Base-by-base conservation (phyloP, 768 basidiomycete genomes). In the Pleurotus citrinopileatus region DNA sequence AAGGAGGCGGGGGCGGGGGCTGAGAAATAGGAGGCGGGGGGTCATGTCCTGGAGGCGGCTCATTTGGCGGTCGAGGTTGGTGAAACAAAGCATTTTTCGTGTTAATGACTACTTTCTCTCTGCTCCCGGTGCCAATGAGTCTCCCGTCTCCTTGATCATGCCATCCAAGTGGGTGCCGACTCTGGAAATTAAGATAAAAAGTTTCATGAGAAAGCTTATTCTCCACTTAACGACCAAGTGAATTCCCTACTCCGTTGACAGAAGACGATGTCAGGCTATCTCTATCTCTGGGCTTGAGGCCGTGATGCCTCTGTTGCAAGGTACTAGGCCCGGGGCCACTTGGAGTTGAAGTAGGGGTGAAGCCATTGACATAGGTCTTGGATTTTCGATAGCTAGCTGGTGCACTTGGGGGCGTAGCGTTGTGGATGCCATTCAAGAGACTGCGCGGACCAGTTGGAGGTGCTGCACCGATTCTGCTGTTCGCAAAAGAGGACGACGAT, bases 401-500 rank as follows among this genome's bases (percentile, higher is more conserved):
- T 13, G 63, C 65, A 22, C 67, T 68, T 10, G 64, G 67, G 22
- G 56, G 57, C 47, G 63, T 59, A 4, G 63, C 52, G 17, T 28
- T 55, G 54, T 67, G 65, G 52, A 60, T 54, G 51, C 72, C 76
- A 56, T 73, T 77, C 45, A 73, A 67, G 42, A 87, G 72, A 62
- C 82, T 84, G 40, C 86, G 77, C 13, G 86, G 86, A 1, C 83
- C 86, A 1, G 84, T 87, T 10, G 86, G 86, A 7, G 83, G 86
- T 3, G 72, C 67, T 42, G 72, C 77, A 48, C 81, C 81, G 63
- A 80, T 73, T 62, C 80, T 74, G 55, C 67, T 71, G 53, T 54
- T 61, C 48, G 53, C 27, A 58, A 50, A 19, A 56, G 57, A 47
- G 56, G 52, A 42, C 57, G 63, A 55, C 44, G 67, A 26, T 51